Conservation (phyloP, 495 filamentous ascomycete species). For the Trypethelium eluteriae region DNA sequence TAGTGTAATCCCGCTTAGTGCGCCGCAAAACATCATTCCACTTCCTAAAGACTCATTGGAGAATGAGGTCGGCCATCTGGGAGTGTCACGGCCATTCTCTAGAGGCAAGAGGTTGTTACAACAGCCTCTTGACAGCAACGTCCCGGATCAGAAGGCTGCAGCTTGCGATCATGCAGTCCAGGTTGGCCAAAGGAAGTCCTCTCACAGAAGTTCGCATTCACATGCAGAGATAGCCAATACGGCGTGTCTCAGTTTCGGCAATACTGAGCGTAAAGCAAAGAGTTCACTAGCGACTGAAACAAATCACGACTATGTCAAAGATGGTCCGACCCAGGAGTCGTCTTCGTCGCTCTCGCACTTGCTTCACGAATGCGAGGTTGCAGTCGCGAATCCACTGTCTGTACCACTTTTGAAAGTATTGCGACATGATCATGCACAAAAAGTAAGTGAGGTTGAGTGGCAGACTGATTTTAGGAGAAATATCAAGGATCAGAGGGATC, state of each 20-base stretch:
- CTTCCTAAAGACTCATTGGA: not conserved
- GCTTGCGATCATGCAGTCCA: not conserved
- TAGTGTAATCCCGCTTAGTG: not conserved
- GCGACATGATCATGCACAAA: not conserved
- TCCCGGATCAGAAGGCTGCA: not conserved
- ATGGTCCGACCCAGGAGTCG: not conserved
- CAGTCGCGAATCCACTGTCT: not conserved
- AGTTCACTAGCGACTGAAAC: not conserved
- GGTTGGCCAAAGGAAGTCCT: not conserved
- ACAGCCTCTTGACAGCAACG: not conserved
- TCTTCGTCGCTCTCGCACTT: conserved; percentile 3
- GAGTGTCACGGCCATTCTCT: not conserved
- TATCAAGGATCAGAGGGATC: not conserved
- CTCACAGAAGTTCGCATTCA: not conserved
- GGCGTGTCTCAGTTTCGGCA: not conserved
- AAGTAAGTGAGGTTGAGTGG: not conserved
- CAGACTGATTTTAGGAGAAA: not conserved
- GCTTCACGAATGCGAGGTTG: conserved; percentile 11
- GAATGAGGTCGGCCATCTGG: not conserved
- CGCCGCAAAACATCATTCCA: not conserved
- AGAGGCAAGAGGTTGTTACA: not conserved
- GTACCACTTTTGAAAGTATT: not conserved
- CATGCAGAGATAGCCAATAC: not conserved
- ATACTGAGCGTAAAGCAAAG: not conserved
- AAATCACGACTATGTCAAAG: not conserved